Evolutionary conservation across 1,284 basidiomycete species (phyloP), one percentile per base, ranked within the genome.

Genomic region (Cutaneotrichosporon sp.): DNA sequence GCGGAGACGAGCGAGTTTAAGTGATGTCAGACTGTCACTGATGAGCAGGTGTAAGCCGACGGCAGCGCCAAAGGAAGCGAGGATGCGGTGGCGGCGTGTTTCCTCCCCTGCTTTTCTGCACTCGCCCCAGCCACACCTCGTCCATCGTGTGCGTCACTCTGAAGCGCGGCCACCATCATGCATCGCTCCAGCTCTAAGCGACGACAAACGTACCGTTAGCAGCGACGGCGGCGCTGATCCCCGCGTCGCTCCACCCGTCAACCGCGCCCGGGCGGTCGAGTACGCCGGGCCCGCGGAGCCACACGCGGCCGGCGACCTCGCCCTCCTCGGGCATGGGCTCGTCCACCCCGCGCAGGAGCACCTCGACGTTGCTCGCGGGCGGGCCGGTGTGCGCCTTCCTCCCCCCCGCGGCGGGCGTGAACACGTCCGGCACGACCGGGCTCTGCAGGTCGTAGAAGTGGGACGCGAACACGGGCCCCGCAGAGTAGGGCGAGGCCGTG

Each of bases 371-470:
- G 33, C 53, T 66, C 5, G 71, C 69, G 5, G 78, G 78, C 4
- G 78, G 69, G 24, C 79, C 79, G 3, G 70, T 63, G 58, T 79
- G 76, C 5, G 66, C 63, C 11, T 38, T 27, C 22, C 60, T 60
- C 13, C 36, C 54, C 20, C 56, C 61, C 45, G 58, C 53, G 18
- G 59, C 38, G 20, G 65, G 66, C 51, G 62, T 60, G 29, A 63
- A 54, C 9, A 64, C 46, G 58, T 68, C 60, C 22, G 62, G 60
- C 11, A 69, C 54, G 27, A 67, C 55, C 7, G 67, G 68, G n/a
- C 67, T 65, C 62, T 77, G 74, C 1, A 79, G 64, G 63, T 78
- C 76, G 65, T 75, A 72, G 59, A 72, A 75, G 68, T 76, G 73
- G 24, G 73, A 67, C 14, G 63, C 70, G 57, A 75, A 73, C 51